Evolutionary conservation across 345 rosid species (phyloP), one percentile per base, ranked within the genome.

Genomic region (Populus alba): DNA sequence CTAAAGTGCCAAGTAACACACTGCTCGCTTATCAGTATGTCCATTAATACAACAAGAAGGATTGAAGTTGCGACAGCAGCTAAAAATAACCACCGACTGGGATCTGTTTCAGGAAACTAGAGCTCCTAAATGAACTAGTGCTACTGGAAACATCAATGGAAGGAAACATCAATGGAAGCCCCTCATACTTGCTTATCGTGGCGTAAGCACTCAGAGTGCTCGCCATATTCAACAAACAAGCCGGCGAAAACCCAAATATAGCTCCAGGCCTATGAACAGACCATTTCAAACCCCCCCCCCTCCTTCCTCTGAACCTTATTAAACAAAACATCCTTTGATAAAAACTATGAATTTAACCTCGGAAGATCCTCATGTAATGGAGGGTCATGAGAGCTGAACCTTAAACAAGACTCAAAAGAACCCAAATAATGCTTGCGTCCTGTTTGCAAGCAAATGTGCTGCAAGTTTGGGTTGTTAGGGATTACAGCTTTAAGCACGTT

Each of bases 301-400:
- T 89, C 67, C 29, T 74, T 86, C 71, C 87, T 89, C 67, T 80
- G 75, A 12, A 72, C 77, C 79, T 90, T 92, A 38, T 89, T 92
- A 17, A 85, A 84, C 70, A 92, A 79, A 57, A 91, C 68, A 70
- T 94, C 97, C 80, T 92, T 66, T 94, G 89, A 33, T 91, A 91
- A 70, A 91, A 92, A 49, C 89, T 94, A 85, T 1, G 20, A 45
- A 73, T 87, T 73, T 73, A 92, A 69, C 80, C 98, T 83, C 3
- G 97, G 96, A 25, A 94, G 75, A 53, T 94, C 97, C 83, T 94
- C 97, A 0, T 91, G 87, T 73, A 87, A 91, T 1, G 96, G 97
- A 4, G 92, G 57, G 2, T 92, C 94, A 57, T 89, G 92, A 7
- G 38, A 33, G 63, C 37, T 72, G 31, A 45, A 80, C 47, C 62